A percentile compares a stretch with the other conserved stretches of the same genome.
Conservation (phyloP, 2,329 filamentous ascomycete species). For the Aspergillus fischeri region DNA sequence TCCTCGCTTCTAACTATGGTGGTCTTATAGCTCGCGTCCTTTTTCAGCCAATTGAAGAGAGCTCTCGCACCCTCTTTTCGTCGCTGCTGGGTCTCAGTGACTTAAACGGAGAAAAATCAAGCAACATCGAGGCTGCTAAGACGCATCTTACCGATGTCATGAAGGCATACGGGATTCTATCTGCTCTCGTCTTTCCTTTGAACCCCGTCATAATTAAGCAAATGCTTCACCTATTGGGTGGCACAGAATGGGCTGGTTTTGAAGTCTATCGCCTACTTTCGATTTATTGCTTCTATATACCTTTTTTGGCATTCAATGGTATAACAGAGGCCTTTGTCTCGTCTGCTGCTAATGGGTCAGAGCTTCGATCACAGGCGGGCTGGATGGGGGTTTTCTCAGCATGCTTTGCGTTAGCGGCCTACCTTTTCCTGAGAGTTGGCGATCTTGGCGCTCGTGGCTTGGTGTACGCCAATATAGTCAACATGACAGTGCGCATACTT, state of each 20-base stretch:
- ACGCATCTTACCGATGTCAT: constrained; percentile 51
- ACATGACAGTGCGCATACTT: constrained; percentile 78
- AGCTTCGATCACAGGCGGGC: constrained; percentile 72
- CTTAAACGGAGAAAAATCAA: constrained; percentile 10
- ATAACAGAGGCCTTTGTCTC: constrained; percentile 90
- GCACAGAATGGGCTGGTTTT: constrained; percentile 68
- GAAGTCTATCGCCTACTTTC: constrained; percentile 71
- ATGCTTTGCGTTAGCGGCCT: constrained; percentile 71
- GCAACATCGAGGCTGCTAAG: constrained; percentile 25
- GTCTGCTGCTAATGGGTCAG: constrained; percentile 69
- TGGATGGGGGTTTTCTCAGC: constrained; percentile 83
- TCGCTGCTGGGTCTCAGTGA: constrained; percentile 58
- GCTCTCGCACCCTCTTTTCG: constrained; percentile 83
- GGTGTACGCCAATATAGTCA: constrained; percentile 81
- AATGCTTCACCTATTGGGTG: constrained; percentile 71
- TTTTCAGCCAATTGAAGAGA: constrained; percentile 94
- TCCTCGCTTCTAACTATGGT: constrained; percentile 90
- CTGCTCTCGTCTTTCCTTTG: constrained; percentile 62
- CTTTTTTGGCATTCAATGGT: constrained; percentile 86
- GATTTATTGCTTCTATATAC: constrained; percentile 87
- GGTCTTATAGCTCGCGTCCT: constrained; percentile 81
- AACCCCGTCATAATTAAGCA: constrained; percentile 73
- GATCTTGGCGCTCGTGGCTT: constrained; percentile 72
- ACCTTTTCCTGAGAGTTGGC: constrained; percentile 66
- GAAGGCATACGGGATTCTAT: constrained; percentile 69